Evolutionary conservation across 306 rosid species (phyloP), one percentile per base, ranked within the genome.

Genomic region (Gynostemma pentaphyllum): DNA sequence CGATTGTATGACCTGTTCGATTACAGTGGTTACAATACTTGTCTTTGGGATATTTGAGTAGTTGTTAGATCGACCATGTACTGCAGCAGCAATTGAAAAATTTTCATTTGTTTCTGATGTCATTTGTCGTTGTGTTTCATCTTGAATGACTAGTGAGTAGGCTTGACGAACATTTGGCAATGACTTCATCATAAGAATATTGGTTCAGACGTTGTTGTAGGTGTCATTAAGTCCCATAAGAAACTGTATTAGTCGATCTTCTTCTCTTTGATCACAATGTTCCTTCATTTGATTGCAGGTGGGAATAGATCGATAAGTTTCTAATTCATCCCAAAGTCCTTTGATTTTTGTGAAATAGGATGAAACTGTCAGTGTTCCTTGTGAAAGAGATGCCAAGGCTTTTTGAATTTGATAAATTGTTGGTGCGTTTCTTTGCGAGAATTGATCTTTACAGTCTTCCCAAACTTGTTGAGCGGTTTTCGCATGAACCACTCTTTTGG

Each of bases 151-250:
- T n/a, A n/a, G n/a, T n/a, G n/a, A n/a, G n/a, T 50, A 62, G n/a
- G 69, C 69, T 27, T 70, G 69, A 8, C 62, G 55, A 0, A 72
- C 69, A 46, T 64, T 77, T 1, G 72, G 75, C 11, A 72, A 8
- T 9, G 71, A 49, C 15, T 68, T 23, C 2, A 75, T 75, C 72
- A 79, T 75, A 18, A 72, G 75, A 5, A 79, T 72, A 12, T 64
- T 71, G 36, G 6, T n/a, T 34, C 62, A 44, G 4, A 64, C 54
- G 1, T 3, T 16, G 22, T 36, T 50, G 41, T 79, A 65, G 1
- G 62, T n/a, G n/a, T n/a, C n/a, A n/a, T n/a, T n/a, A n/a, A n/a
- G n/a, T n/a, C n/a, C n/a, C n/a, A n/a, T n/a, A n/a, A n/a, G n/a
- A n/a, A n/a, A n/a, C n/a, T n/a, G n/a, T n/a, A n/a, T n/a, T n/a